phyloP scores from a whole-genome alignment of 805 yeast genomes.

The Novakomyces olei region DNA sequence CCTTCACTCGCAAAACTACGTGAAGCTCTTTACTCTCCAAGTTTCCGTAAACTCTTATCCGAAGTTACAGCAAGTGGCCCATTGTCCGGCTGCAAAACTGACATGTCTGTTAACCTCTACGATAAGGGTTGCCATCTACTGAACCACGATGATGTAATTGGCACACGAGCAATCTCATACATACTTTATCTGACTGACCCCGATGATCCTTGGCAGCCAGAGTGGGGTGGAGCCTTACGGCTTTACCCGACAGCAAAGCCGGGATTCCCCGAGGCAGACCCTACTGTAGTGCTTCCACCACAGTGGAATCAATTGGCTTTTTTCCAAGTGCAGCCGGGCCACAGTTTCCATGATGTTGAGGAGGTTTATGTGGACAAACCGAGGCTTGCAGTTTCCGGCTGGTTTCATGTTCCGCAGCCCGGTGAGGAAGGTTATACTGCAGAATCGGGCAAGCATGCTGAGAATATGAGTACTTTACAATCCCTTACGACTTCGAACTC shows the following conservation, averaged over 20 bases:
- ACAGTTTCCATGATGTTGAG: constrained; percentile 93
- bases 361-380: constrained; percentile 84
- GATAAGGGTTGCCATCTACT: constrained; percentile 81
- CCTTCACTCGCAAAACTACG: constrained; percentile 60
- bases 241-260: constrained; percentile 70
- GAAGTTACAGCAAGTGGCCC: constrained; percentile 71
- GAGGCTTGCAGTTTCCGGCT: constrained; percentile 83
- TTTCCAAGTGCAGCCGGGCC: constrained; percentile 88
- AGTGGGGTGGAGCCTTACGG: constrained; percentile 83
- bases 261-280: constrained; percentile 74
- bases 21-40: constrained; percentile 69
- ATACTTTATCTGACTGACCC: constrained; percentile 88
- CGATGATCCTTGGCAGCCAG: constrained; percentile 64
- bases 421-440: constrained; percentile 72
- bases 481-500: constrained; percentile 21
- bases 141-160: constrained; percentile 95
- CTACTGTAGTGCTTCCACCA: constrained; percentile 48
- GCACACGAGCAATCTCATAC: constrained; percentile 78
- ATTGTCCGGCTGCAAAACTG: constrained; percentile 74
- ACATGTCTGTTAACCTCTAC: constrained; percentile 78
- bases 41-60: constrained; percentile 58
- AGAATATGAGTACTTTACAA: constrained; percentile 35
- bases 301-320: constrained; percentile 92
- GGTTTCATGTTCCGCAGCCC: constrained; percentile 93
- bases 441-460: constrained; percentile 46